These are phyloP conservation scores for Cladophialophora carrionii DNA, from an alignment of 2,329 filamentous ascomycete genomes.

Conservation along the genomic window DNA sequence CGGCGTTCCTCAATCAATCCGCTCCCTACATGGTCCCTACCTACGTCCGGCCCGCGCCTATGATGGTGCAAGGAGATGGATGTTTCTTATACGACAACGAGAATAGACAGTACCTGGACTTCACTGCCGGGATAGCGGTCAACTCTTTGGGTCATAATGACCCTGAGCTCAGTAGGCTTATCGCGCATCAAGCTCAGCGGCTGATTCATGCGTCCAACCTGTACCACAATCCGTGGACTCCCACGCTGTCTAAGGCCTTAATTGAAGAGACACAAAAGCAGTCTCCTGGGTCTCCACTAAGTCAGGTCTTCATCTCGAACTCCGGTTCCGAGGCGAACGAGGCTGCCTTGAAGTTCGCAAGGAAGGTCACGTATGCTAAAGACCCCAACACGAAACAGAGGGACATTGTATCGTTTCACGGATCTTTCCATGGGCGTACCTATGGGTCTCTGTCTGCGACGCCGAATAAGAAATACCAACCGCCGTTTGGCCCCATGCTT, in stretches of 20 bases:
- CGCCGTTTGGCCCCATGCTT: slow-evolving; percentile 92
- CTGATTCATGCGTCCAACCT: slow-evolving; percentile 93
- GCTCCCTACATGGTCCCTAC: slow-evolving; percentile 93
- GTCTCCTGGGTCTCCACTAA: slow-evolving; percentile 51
- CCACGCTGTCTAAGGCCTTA: slow-evolving; percentile 80
- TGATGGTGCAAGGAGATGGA: slow-evolving; percentile 86
- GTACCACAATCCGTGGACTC: slow-evolving; percentile 96
- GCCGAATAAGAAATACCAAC: slow-evolving; percentile 96
- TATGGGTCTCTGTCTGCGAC: slow-evolving; percentile 96
- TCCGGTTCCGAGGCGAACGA: slow-evolving; percentile 97
- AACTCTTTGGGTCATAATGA: slow-evolving; percentile 92
- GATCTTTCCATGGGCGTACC: slow-evolving; percentile 93
- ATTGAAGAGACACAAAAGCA: slow-evolving; percentile 77
- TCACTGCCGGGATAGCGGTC: slow-evolving; percentile 95
- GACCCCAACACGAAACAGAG: slow-evolving; percentile 73
- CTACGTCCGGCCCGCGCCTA: slow-evolving; percentile 84
- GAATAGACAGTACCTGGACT: slow-evolving; percentile 86
- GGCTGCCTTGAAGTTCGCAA: slow-evolving; percentile 93
- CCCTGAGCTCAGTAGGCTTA: slow-evolving; percentile 71
- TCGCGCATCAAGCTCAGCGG: slow-evolving; percentile 77
- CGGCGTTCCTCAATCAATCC: slow-evolving; percentile 72
- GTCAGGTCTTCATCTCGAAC: slow-evolving; percentile 89
- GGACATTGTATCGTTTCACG: slow-evolving; percentile 87
- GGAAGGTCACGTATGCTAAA: slow-evolving; percentile 80
- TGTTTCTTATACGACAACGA: slow-evolving; percentile 90